Evolutionary conservation across 1,284 basidiomycete species (phyloP).

Genomic region (Ceratobasidium sp.): DNA sequence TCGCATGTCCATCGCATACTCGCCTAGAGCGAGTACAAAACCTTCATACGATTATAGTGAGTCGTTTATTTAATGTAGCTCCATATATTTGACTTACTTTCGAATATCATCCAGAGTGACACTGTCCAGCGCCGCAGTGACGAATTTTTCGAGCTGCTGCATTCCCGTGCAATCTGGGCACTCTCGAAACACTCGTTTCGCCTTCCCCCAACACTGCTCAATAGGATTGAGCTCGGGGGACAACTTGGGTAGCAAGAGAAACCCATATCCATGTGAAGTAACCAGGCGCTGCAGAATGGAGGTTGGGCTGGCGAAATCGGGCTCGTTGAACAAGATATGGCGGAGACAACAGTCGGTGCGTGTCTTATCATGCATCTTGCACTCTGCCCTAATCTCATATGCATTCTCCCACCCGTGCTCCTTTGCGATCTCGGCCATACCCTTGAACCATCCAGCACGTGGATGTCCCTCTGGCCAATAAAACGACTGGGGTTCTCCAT

Average conservation of each 20-base stretch:
- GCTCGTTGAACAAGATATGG: constrained; percentile 33
- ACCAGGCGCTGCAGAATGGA: constrained; percentile 35
- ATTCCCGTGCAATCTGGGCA: not conserved
- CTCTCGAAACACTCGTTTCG: constrained; percentile 37
- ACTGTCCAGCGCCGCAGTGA: constrained; percentile 17
- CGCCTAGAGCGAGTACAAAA: not conserved
- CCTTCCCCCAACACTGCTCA: constrained; percentile 43
- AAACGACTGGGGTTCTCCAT: constrained; percentile 50
- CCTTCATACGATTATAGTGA: not conserved
- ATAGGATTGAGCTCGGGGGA: constrained; percentile 42
- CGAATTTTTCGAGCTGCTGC: constrained; percentile 13
- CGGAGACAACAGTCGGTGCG: constrained; percentile 34
- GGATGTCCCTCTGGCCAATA: constrained; percentile 46
- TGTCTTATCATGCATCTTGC: not conserved
- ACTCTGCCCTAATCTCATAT: constrained; percentile 12
- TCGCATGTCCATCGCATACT: not conserved
- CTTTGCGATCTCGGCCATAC: constrained; percentile 13
- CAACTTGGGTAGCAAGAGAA: constrained; percentile 42
- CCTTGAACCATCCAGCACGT: constrained; percentile 16
- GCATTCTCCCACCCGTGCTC: constrained; percentile 6
- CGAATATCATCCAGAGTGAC: constrained; percentile 1
- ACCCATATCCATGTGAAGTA: constrained; percentile 10
- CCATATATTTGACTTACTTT: constrained; percentile 5
- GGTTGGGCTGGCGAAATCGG: constrained; percentile 34
- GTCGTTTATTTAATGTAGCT: too few relatives aligned